These are phyloP conservation scores for Podospora conica DNA, from an alignment of 495 filamentous ascomycete genomes.

Conservation along the genomic window DNA sequence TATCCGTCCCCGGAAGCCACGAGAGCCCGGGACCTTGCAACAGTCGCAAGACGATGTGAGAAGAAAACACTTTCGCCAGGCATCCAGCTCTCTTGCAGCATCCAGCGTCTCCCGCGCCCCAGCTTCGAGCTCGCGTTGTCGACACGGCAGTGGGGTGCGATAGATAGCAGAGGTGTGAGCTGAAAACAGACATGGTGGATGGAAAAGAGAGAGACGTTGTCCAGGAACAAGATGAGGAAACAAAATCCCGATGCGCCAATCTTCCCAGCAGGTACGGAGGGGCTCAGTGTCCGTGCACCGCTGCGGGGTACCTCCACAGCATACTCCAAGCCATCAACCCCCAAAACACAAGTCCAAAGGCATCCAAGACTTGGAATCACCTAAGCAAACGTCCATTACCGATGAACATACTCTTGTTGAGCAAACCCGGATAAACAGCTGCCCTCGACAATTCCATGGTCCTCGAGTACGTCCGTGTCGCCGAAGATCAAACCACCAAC, in stretches of 20 bases:
- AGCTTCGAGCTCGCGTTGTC: background rate
- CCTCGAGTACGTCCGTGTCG: background rate
- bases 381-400: too few species aligned
- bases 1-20: background rate
- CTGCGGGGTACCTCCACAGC: background rate
- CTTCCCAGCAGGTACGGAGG: background rate
- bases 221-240: background rate
- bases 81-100: background rate
- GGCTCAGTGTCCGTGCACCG: background rate
- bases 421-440: background rate
- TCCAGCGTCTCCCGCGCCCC: background rate
- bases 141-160: constrained; percentile 8
- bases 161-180: background rate
- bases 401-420: background rate
- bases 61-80: background rate
- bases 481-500: background rate
- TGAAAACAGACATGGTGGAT: background rate
- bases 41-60: background rate
- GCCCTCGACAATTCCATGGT: too few species aligned
- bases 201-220: background rate
- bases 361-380: background rate
- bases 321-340: background rate
- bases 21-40: background rate
- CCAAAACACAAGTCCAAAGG: background rate
- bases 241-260: background rate